A percentile compares a stretch with the other conserved stretches of the same genome.
Evolutionary conservation across 176 grass and related monocot genomes (phyloP).

Genomic region (Luzula sylvatica): DNA sequence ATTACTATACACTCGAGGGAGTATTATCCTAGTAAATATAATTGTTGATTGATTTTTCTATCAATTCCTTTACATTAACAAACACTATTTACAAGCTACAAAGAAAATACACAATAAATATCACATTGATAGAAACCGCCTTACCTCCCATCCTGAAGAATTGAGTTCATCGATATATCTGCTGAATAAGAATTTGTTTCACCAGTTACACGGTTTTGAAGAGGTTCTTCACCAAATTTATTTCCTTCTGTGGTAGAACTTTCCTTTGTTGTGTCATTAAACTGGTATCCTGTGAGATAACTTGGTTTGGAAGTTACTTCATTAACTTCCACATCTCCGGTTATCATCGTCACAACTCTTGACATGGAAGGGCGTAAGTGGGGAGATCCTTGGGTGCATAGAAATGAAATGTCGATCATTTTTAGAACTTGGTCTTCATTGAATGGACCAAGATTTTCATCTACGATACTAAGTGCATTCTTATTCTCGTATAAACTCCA

Average conservation of each 20-base stretch:
- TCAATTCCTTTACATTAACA: no score
- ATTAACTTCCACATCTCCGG: constrained; percentile 22
- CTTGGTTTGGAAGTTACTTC: constrained; percentile 35
- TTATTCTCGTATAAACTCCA: constrained; percentile 28
- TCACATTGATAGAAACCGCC: background rate
- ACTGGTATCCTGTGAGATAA: constrained; percentile 59
- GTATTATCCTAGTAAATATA: no score
- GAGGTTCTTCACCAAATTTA: no score
- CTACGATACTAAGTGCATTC: constrained; percentile 14
- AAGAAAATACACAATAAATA: background rate
- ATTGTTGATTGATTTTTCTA: no score
- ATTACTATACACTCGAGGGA: no score
- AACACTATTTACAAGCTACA: background rate
- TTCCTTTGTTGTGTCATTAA: constrained; percentile 25
- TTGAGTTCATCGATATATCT: constrained; percentile 18
- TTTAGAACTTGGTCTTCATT: constrained; percentile 11
- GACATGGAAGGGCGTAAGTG: constrained; percentile 52
- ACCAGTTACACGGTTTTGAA: no score
- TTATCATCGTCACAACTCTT: constrained; percentile 42
- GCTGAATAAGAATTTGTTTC: constrained; percentile 11
- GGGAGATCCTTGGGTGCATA: constrained; percentile 40
- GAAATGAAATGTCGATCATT: constrained; percentile 27
- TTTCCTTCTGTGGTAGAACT: constrained; percentile 19
- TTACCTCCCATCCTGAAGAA: constrained; percentile 38
- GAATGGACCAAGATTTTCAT: constrained; percentile 12